These are phyloP conservation scores for Starmerella tilneyi DNA, from an alignment of 805 yeast genomes.

Conservation along the genomic window DNA sequence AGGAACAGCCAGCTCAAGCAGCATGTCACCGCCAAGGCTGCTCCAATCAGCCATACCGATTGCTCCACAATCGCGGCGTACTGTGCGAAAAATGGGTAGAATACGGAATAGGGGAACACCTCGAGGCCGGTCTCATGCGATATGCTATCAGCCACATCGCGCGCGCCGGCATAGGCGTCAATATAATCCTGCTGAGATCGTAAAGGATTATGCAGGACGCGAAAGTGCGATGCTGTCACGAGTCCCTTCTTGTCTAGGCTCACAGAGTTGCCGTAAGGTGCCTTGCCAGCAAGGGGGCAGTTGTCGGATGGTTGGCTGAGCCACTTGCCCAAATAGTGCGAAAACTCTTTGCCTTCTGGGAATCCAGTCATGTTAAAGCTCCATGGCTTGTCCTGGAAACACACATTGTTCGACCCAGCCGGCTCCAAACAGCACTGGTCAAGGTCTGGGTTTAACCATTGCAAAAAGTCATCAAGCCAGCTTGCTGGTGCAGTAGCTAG, in stretches of 20 bases:
- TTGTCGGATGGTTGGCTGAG: slow-evolving; percentile 68
- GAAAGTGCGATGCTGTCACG: slow-evolving; percentile 36
- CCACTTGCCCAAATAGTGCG: slow-evolving; percentile 70
- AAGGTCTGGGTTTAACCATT: slow-evolving; percentile 76
- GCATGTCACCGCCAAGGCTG: slow-evolving; percentile 23
- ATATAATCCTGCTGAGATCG: slow-evolving; percentile 79
- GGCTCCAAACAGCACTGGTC: slow-evolving; percentile 69
- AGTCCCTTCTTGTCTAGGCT: slow-evolving; percentile 30
- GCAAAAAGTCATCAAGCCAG: slow-evolving; percentile 86
- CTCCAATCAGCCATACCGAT: slow-evolving; percentile 43
- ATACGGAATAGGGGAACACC: slow-evolving; percentile 84
- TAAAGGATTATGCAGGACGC: slow-evolving; percentile 70
- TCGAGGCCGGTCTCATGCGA: slow-evolving; percentile 37
- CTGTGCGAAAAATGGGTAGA: slow-evolving; percentile 87
- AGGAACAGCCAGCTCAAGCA: slow-evolving; percentile 46
- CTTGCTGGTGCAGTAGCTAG: slow-evolving; percentile 75
- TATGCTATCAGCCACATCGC: slow-evolving; percentile 50
- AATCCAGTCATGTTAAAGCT: slow-evolving; percentile 66
- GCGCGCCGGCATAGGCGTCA: slow-evolving; percentile 60
- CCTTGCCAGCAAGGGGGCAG: slow-evolving; percentile 92
- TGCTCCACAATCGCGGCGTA: slow-evolving; percentile 55
- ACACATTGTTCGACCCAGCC: slow-evolving; percentile 21
- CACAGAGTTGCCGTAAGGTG: slow-evolving; percentile 61
- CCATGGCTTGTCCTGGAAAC: slow-evolving; percentile 51
- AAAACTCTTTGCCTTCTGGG: slow-evolving; percentile 65